Conservation (phyloP, 371 early-diverging fungal genomes). For the Apophysomyces sp. region DNA sequence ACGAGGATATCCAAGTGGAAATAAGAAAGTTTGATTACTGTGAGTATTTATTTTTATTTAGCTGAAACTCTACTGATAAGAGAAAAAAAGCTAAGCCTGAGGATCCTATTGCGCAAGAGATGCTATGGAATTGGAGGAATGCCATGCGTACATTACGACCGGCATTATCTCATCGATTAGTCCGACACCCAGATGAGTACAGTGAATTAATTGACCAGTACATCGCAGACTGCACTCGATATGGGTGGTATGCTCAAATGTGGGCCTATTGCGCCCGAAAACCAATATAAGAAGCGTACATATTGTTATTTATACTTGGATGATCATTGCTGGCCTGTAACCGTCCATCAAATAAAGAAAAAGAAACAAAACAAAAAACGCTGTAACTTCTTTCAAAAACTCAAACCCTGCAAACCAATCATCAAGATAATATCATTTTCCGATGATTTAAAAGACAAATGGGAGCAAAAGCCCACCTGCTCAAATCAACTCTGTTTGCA, state of each 20-base stretch:
- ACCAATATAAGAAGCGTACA: constrained; percentile 10
- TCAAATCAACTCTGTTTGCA: too few species aligned
- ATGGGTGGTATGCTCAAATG: constrained; percentile 29
- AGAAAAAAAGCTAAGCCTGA: neutral
- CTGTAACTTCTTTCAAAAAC: too few species aligned
- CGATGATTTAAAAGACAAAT: too few species aligned
- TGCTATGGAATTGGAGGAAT: constrained; percentile 41
- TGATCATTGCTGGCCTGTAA: too few species aligned
- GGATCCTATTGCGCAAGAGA: constrained; percentile 35
- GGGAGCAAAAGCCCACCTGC: too few species aligned
- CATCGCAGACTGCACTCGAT: constrained; percentile 32
- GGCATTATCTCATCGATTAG: constrained; percentile 21
- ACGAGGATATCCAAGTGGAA: neutral
- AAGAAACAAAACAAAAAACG: too few species aligned
- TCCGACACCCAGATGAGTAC: constrained; percentile 25
- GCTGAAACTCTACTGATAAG: too few species aligned
- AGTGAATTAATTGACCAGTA: constrained; percentile 24
- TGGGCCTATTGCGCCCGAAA: constrained; percentile 31
- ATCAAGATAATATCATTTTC: too few species aligned
- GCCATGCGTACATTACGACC: constrained; percentile 36
- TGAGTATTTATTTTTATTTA: too few species aligned
- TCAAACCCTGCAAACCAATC: too few species aligned
- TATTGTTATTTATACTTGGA: too few species aligned
- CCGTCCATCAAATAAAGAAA: too few species aligned
- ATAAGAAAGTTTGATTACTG: neutral